Base-by-base conservation (phyloP, 2,329 filamentous ascomycete genomes). In the Ilyonectria sp. region DNA sequence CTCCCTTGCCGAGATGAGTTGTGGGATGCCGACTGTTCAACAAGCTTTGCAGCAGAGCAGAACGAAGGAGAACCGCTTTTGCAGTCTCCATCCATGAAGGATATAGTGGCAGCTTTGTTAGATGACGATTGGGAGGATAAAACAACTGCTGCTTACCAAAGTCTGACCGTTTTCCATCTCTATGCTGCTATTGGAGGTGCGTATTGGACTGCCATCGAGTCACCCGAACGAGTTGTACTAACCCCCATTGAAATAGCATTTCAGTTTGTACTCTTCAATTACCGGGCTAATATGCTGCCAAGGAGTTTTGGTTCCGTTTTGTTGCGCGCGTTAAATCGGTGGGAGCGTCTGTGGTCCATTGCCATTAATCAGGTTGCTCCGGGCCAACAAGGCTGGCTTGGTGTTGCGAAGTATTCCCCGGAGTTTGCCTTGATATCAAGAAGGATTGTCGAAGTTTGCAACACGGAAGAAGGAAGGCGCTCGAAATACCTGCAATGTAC, bases 1-100 rank as follows among this genome's bases (percentile, higher is more conserved):
- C 40, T 74, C 0, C 71, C 71, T 6, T 74, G 71, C 8, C 5
- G 11, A 0, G 46, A 54, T 15, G 43, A 47, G 7, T 23, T 74
- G 0, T 74, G 71, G 71, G 68, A 74, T 17, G 56, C 65, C 4
- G 46, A 63, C 10, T 63, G 62, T 57, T 46, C 23, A 4, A 2
- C 3, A 0, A 21, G 6, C 1, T 74, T 72, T 15, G 58, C 55
- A 1, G 21, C 7, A 52, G 21, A 23, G 5, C 2, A 0, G 29
- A 15, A 6, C 8, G 6, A 26, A 29, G 4, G 17, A 55, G 17
- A 1, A 1, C 29, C 2, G 4, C 1, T 29, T 44, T 6, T 31
- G 46, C 46, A 26, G 0, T 65, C 21, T 3, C 60, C 26, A 26
- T 26, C 26, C 26, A 26, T 55, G 1, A 50, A 33, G 0, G 29